Conservation (phyloP, 2,329 filamentous ascomycete genomes). For the Cordyceps tenuipes region DNA sequence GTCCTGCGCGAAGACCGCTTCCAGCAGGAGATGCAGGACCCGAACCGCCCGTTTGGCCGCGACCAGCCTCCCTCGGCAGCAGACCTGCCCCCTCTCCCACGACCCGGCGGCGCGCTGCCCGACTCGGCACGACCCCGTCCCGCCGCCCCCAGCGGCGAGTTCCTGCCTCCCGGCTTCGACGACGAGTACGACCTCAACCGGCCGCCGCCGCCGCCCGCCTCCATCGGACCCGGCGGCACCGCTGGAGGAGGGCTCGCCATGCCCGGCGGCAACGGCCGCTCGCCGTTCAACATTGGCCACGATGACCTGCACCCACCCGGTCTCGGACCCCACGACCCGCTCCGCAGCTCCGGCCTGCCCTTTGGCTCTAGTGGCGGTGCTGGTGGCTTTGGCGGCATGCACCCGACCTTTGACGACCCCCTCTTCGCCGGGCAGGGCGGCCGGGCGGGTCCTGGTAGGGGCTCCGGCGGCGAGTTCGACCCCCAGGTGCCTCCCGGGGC, state of each 20-base stretch:
- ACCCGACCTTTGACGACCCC: conserved; percentile 90
- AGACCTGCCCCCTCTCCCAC: conserved; percentile 58
- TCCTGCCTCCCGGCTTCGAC: conserved; percentile 83
- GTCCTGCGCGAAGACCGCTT: conserved; percentile 31
- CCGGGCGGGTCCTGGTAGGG: conserved; percentile 32
- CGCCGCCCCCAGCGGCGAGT: conserved; percentile 54
- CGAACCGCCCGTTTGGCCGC: conserved; percentile 22
- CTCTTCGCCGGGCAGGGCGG: conserved; percentile 58
- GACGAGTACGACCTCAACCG: conserved; percentile 81
- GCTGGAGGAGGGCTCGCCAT: conserved; percentile 18
- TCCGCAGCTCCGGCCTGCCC: conserved; percentile 55
- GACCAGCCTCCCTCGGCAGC: conserved; percentile 34
- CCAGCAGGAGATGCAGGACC: conserved; percentile 31
- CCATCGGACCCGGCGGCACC: no score
- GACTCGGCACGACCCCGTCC: conserved; percentile 50
- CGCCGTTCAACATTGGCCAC: conserved; percentile 66
- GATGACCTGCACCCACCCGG: conserved; percentile 83
- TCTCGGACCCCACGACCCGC: conserved; percentile 75
- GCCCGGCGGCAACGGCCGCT: conserved; percentile 32
- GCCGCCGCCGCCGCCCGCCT: conserved; percentile 36
- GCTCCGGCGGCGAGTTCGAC: conserved; percentile 37
- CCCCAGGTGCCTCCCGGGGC: conserved; percentile 76
- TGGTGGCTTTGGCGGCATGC: conserved; percentile 60
- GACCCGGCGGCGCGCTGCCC: conserved; percentile 58
- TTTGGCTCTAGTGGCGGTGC: conserved; percentile 24